Evolutionary conservation across 345 rosid genomes (phyloP), one percentile per base, ranked within the genome.

Genomic region (Ailanthus altissimus): DNA sequence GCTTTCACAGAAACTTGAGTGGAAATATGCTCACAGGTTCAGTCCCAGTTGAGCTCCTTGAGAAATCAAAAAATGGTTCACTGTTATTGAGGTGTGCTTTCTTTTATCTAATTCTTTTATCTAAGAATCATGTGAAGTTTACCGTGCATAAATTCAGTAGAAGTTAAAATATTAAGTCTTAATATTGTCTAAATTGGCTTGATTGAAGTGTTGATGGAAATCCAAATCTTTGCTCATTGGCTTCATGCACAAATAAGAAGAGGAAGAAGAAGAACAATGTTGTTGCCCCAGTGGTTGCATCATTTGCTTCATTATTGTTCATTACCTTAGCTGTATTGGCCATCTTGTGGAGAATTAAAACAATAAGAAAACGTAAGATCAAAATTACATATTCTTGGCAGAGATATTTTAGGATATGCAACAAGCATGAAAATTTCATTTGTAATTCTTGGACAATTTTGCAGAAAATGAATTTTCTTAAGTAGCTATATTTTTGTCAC

Each of bases 11-110:
- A 67, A 64, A 75, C 49, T 38, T 72, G 16, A 26, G 43, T 0
- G 80, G 66, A 67, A 82, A 82, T 76, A 60, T 21, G 16, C 63
- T 82, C 70, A 70, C 47, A 49, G 82, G 85, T 14, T 36, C 75
- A 18, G 28, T 82, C 10, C 85, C 82, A 67, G 25, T 14, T 3
- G 61, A 36, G 59, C 82, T 82, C 10, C 1, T 79, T 20, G 75
- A 72, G 45, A 70, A 28, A 63, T 75, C 80, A 6, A 38, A 59
- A 10, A 67, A 38, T 57, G 77, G 74, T 23, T 57, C 75, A 20
- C 23, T 60, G 32, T 43, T 67, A 23, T 47, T 74, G 20, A 74
- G 78, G 81, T 79, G 73, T 56, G 51, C 62, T 53, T n/a, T 51
- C 11, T 8, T n/a, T n/a, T n/a, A n/a, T n/a, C n/a, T n/a, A n/a